Conservation (phyloP, 148 eudicot genomes). For the Nepenthes gracilis region DNA sequence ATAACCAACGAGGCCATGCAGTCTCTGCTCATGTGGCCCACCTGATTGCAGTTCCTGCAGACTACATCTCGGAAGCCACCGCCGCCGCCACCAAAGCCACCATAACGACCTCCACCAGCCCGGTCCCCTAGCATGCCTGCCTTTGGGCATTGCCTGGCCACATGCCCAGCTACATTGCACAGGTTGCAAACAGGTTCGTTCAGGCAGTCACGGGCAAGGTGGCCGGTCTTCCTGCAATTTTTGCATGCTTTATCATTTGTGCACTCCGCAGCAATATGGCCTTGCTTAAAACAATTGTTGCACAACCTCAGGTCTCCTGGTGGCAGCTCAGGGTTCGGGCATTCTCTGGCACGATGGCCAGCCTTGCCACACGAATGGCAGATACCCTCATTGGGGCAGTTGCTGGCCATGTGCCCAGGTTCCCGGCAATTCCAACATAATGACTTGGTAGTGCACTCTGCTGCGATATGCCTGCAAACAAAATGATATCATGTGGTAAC, state of each 20-base stretch:
- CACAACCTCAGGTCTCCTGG: slow-evolving; percentile 93
- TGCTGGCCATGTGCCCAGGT: slow-evolving; percentile 85
- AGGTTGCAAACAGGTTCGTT: slow-evolving; percentile 78
- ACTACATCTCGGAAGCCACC: slow-evolving; percentile 59
- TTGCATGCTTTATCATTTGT: slow-evolving; percentile 96
- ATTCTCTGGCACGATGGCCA: slow-evolving; percentile 88
- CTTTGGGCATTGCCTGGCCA: slow-evolving; percentile 74
- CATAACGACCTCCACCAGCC: slow-evolving; percentile 30
- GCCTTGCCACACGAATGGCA: slow-evolving; percentile 97
- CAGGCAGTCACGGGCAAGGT: slow-evolving; percentile 63
- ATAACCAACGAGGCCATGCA: slow-evolving; percentile 55
- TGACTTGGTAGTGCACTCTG: slow-evolving; percentile 79
- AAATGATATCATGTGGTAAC: background rate
- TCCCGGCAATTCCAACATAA: slow-evolving; percentile 96
- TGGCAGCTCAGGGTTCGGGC: slow-evolving; percentile 64
- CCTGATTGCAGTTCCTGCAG: slow-evolving; percentile 70
- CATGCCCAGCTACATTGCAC: slow-evolving; percentile 75
- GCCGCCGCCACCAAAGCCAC: slow-evolving; percentile 18
- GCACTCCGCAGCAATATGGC: slow-evolving; percentile 74
- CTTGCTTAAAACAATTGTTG: slow-evolving; percentile 96
- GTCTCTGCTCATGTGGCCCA: slow-evolving; percentile 93
- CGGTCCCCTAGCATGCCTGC: slow-evolving; percentile 31
- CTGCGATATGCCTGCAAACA: slow-evolving; percentile 73
- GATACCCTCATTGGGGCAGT: slow-evolving; percentile 87
- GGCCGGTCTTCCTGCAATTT: slow-evolving; percentile 90